These are phyloP conservation scores for Salix udensis DNA, from an alignment of 345 rosid species.

Conservation along the genomic window DNA sequence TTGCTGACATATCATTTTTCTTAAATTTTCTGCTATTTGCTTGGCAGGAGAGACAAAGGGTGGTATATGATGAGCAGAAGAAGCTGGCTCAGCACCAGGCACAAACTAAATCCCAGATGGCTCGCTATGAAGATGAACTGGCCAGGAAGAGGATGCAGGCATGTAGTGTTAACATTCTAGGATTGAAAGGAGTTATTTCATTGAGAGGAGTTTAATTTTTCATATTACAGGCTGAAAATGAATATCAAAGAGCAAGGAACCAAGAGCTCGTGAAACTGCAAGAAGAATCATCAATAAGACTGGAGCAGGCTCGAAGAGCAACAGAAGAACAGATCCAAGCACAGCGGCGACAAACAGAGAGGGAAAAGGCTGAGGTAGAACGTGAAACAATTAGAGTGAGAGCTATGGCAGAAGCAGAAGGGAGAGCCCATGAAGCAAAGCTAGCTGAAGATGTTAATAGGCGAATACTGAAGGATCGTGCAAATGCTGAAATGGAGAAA, in stretches of 20 bases:
- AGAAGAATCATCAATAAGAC: slow-evolving; percentile 84
- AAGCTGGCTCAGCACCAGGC: slow-evolving; percentile 87
- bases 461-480: slow-evolving; percentile 82
- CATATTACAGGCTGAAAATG: slow-evolving; percentile 77
- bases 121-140: slow-evolving; percentile 86
- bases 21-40: not conserved
- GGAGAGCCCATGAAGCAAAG: slow-evolving; percentile 95
- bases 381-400: slow-evolving; percentile 90
- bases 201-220: slow-evolving; percentile 17
- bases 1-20: not conserved
- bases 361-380: slow-evolving; percentile 97
- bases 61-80: slow-evolving; percentile 83
- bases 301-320: slow-evolving; percentile 87
- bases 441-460: slow-evolving; percentile 92
- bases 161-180: slow-evolving; percentile 20
- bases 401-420: slow-evolving; percentile 99
- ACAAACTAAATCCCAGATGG: slow-evolving; percentile 90
- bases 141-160: slow-evolving; percentile 99
- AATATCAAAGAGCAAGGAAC: slow-evolving; percentile 78
- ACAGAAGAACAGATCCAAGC: slow-evolving; percentile 97
- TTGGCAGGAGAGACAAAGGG: slow-evolving; percentile 83
- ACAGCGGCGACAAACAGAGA: slow-evolving; percentile 82
- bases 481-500: slow-evolving; percentile 96
- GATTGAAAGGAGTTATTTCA: slow-evolving; percentile 9
- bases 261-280: slow-evolving; percentile 93